Percentiles rank a stretch among this genome's conserved stretches.
Evolutionary conservation across 805 yeast genomes (phyloP).

Genomic region (Candida coquimbonensis): DNA sequence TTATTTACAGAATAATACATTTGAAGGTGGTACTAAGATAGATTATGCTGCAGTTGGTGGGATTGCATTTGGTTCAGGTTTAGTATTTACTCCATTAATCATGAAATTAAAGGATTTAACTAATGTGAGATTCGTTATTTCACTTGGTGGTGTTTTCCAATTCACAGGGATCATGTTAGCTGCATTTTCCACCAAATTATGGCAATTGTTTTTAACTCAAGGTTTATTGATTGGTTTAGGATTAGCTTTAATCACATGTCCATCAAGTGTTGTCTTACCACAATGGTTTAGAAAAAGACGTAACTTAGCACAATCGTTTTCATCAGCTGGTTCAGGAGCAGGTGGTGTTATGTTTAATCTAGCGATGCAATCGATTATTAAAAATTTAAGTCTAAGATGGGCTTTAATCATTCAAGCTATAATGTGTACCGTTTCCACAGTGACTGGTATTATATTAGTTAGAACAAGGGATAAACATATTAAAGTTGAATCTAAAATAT

Average conservation of each 20-base stretch:
- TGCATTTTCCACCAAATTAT: slow-evolving; percentile 44
- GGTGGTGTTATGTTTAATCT: slow-evolving; percentile 37
- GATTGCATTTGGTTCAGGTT: slow-evolving; percentile 39
- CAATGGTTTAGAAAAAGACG: slow-evolving; percentile 63
- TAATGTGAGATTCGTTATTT: slow-evolving; percentile 38
- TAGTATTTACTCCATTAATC: slow-evolving; percentile 53
- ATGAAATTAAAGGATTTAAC: slow-evolving; percentile 35
- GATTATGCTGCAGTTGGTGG: slow-evolving; percentile 67
- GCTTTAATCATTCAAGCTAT: slow-evolving; percentile 29
- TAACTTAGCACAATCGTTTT: slow-evolving; percentile 36
- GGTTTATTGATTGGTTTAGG: slow-evolving; percentile 52
- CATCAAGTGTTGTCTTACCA: slow-evolving; percentile 54
- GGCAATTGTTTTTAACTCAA: slow-evolving; percentile 63
- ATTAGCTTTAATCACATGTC: slow-evolving; percentile 34
- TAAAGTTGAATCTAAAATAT: slow-evolving; percentile 29
- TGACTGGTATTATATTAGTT: slow-evolving; percentile 27
- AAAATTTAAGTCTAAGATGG: slow-evolving; percentile 22
- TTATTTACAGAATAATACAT: slow-evolving; percentile 41
- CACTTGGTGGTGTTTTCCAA: slow-evolving; percentile 43
- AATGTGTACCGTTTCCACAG: slow-evolving; percentile 27
- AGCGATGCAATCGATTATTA: slow-evolving; percentile 24
- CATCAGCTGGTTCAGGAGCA: slow-evolving; percentile 32
- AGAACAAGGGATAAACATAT: slow-evolving; percentile 31
- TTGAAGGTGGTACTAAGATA: slow-evolving; percentile 44
- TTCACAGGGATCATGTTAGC: slow-evolving; percentile 34